Conservation (phyloP, 306 rosid genomes). For the Luffa acutangula region DNA sequence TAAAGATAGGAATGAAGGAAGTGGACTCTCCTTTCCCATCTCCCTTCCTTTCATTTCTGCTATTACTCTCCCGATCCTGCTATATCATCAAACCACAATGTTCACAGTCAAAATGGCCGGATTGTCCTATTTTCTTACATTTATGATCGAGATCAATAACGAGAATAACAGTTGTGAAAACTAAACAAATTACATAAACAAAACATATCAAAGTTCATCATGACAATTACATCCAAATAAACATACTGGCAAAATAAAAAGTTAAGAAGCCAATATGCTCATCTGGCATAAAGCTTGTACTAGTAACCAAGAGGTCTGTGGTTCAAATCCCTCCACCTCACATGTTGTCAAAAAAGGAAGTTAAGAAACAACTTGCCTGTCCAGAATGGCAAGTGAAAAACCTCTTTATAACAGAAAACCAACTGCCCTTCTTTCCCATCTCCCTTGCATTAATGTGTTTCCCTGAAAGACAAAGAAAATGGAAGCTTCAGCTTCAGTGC, state of each 20-base stretch:
- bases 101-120: background rate
- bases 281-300: no score
- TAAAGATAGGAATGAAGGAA: slow-evolving; percentile 69
- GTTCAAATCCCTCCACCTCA: no score
- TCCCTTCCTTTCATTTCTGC: slow-evolving; percentile 68
- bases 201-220: background rate
- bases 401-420: slow-evolving; percentile 88
- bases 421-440: slow-evolving; percentile 93
- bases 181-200: background rate
- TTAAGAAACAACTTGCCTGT: slow-evolving; percentile 23
- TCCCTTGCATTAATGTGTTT: slow-evolving; percentile 27
- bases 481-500: background rate
- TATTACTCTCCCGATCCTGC: slow-evolving; percentile 59
- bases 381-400: slow-evolving; percentile 69
- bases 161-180: background rate
- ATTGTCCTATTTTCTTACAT: background rate
- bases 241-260: background rate
- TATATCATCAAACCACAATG: background rate
- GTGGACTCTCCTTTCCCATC: slow-evolving; percentile 62
- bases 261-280: background rate
- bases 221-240: background rate
- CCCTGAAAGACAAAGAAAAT: slow-evolving; percentile 26
- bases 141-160: background rate
- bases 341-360: background rate
- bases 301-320: no score